phyloP scores from a whole-genome alignment of 2,329 filamentous ascomycete genomes.

The Metarhizium anisopliae region DNA sequence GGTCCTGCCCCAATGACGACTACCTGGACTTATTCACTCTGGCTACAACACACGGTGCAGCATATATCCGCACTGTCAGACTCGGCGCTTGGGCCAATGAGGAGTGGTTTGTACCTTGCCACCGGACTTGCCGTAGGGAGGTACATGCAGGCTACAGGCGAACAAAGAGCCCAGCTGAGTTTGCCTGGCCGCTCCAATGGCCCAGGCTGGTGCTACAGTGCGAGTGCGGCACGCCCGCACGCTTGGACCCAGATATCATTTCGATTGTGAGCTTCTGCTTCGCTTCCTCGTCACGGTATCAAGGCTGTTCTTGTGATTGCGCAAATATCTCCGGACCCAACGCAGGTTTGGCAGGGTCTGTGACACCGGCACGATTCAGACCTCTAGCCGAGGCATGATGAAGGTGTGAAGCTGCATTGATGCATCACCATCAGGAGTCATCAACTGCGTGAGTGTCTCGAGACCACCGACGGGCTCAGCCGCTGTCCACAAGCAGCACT shows the following conservation, averaged over 20 bases:
- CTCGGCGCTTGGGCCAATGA: neutral
- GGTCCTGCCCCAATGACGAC: no score
- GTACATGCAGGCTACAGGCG: neutral
- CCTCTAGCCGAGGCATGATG: neutral
- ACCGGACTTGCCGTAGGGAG: neutral
- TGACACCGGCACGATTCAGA: neutral
- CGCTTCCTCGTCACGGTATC: neutral
- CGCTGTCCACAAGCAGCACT: neutral
- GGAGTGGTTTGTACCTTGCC: neutral
- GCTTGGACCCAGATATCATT: neutral
- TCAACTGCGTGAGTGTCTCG: neutral
- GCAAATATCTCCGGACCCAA: neutral
- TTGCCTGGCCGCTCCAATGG: neutral
- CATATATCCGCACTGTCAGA: neutral
- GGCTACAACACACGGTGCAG: neutral
- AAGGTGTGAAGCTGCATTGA: neutral
- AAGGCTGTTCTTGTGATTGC: neutral
- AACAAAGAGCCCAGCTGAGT: neutral
- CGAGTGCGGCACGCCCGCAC: neutral
- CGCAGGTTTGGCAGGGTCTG: no score
- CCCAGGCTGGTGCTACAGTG: neutral
- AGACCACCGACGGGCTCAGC: neutral
- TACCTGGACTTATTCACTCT: neutral
- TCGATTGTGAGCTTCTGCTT: neutral
- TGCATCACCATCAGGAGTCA: neutral